These are phyloP conservation scores for Quercus mongolica DNA, from an alignment of 306 rosid species.

Conservation along the genomic window DNA sequence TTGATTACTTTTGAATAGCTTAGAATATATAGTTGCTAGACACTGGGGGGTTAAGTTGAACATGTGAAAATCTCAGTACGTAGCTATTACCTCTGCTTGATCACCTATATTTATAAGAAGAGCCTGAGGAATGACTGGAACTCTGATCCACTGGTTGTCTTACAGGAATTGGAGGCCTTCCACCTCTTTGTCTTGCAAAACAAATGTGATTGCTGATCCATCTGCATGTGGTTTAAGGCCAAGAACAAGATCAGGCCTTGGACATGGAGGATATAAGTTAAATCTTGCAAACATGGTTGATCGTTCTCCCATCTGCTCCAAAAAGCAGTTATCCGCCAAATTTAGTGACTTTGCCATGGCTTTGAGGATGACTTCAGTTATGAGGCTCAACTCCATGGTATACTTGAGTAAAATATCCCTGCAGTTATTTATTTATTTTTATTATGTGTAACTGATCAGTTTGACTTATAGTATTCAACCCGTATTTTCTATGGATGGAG, in stretches of 20 bases:
- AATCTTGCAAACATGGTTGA: slow-evolving; percentile 37
- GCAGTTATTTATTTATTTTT: background rate
- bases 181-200: slow-evolving; percentile 64
- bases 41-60: too few species aligned
- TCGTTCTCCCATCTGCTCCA: slow-evolving; percentile 44
- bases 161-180: slow-evolving; percentile 79
- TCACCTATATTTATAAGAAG: slow-evolving; percentile 76
- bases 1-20: too few species aligned
- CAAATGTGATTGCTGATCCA: slow-evolving; percentile 53
- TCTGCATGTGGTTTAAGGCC: slow-evolving; percentile 76
- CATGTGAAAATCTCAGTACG: background rate
- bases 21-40: too few species aligned
- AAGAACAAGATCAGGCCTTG: slow-evolving; percentile 57
- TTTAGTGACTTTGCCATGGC: slow-evolving; percentile 73
- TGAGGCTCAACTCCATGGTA: slow-evolving; percentile 26
- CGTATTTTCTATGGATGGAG: too few species aligned
- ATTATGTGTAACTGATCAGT: background rate
- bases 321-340: slow-evolving; percentile 57
- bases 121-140: slow-evolving; percentile 57
- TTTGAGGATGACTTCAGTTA: slow-evolving; percentile 47
- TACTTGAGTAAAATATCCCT: slow-evolving; percentile 50
- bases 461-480: too few species aligned
- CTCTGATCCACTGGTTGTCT: slow-evolving; percentile 61
- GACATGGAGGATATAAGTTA: slow-evolving; percentile 71
- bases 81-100: slow-evolving; percentile 57